phyloP scores from a whole-genome alignment of 331 rosid species.

The Cydonia oblonga region DNA sequence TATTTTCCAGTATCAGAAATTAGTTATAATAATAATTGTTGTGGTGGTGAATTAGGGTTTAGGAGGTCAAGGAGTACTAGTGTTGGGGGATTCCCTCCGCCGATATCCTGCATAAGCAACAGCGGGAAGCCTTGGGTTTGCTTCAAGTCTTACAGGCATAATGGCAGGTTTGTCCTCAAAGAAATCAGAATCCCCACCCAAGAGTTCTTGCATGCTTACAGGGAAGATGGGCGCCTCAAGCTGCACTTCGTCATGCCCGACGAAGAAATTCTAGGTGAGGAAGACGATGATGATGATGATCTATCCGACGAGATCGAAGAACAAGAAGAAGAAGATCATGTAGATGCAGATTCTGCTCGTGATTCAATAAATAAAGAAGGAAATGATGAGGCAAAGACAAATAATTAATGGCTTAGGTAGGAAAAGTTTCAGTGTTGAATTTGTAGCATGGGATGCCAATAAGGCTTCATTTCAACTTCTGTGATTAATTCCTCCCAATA shows the following conservation, averaged over 20 bases:
- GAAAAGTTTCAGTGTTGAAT: neutral
- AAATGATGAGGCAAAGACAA: neutral
- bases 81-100: slow-evolving; percentile 64
- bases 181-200: slow-evolving; percentile 61
- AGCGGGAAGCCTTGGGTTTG: slow-evolving; percentile 70
- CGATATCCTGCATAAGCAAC: slow-evolving; percentile 69
- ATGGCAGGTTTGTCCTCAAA: slow-evolving; percentile 79
- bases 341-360: neutral
- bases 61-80: slow-evolving; percentile 30
- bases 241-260: slow-evolving; percentile 52
- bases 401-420: slow-evolving; percentile 1
- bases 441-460: neutral
- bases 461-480: neutral
- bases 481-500: neutral
- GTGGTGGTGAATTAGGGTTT: slow-evolving; percentile 20
- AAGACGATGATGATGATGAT: slow-evolving; percentile 1
- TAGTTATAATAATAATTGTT: neutral
- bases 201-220: slow-evolving; percentile 65
- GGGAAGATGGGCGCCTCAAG: slow-evolving; percentile 85
- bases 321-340: neutral
- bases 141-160: slow-evolving; percentile 58
- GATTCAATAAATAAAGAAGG: neutral
- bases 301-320: neutral
- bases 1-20: neutral
- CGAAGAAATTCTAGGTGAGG: slow-evolving; percentile 30